These are phyloP conservation scores for Papilionanthe hybrid DNA, from an alignment of 116 monocot genomes.

Conservation along the genomic window DNA sequence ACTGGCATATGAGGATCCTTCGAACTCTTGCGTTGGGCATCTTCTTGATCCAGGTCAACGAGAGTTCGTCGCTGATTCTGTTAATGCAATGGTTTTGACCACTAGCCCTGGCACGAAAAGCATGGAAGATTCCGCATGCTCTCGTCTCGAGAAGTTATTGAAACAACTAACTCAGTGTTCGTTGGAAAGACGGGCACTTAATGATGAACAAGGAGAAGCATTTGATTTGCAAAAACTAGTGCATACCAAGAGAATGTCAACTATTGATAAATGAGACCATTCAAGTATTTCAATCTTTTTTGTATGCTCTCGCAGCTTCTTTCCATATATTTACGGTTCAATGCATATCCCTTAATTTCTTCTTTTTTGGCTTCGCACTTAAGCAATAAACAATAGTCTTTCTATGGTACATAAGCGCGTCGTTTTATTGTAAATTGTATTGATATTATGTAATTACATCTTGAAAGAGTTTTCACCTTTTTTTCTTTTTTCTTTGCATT, in stretches of 20 bases:
- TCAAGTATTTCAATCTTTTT: too few relatives aligned
- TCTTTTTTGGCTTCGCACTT: too few relatives aligned
- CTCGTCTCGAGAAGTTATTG: constrained; percentile 53
- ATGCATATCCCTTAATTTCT: too few relatives aligned
- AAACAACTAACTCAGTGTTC: constrained; percentile 18
- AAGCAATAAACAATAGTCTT: too few relatives aligned
- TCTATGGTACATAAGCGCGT: too few relatives aligned
- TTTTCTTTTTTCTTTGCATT: too few relatives aligned
- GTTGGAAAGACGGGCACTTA: constrained; percentile 21
- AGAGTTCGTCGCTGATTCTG: constrained; percentile 87
- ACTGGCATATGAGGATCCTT: constrained; percentile 68
- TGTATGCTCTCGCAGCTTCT: too few relatives aligned
- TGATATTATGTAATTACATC: too few relatives aligned
- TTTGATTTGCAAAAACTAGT: constrained; percentile 17
- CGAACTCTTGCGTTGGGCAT: constrained; percentile 52
- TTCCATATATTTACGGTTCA: too few relatives aligned
- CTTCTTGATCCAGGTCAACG: constrained; percentile 53
- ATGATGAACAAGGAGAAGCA: constrained; percentile 20
- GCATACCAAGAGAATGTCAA: background rate
- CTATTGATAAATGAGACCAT: background rate
- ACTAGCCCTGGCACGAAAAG: constrained; percentile 49
- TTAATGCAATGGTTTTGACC: constrained; percentile 57
- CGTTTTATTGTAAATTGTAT: too few relatives aligned
- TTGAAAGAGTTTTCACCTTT: too few relatives aligned
- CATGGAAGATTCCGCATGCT: constrained; percentile 21